Evolutionary conservation across 2,329 filamentous ascomycete species (phyloP), one percentile per base, ranked within the genome.

Genomic region (Sporothrix protearum): DNA sequence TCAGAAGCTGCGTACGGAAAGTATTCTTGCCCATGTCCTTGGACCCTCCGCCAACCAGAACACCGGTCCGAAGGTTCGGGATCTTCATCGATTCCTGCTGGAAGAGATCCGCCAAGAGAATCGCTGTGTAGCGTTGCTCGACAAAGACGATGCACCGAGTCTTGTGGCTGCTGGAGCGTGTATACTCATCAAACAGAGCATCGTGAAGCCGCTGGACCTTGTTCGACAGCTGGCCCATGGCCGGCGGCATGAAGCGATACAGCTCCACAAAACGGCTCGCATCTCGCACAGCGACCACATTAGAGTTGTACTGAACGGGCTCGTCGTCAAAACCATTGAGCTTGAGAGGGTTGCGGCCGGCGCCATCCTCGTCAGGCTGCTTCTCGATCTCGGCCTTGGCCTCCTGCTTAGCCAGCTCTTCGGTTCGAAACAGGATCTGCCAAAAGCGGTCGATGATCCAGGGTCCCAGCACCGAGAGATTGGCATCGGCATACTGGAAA

Each of bases 371-470:
- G 51, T 90, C 86, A 3, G 87, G 78, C 69, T 68, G 42, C 8
- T 75, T 69, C 28, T 75, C 73, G 45, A 76, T 73, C 67, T 78
- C 85, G 1, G 86, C 84, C 72, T 85, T 82, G 71, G 86, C 84
- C 66, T 91, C 86, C 2, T 93, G 81, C 74, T 88, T 91, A 3
- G 83, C 82, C 0, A 87, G 80, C 72, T 91, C 87, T 2, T 88
- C 83, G 6, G 92, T 87, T 0, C 85, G 85, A 28, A 97, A 83
- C 14, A 88, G 86, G 42, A 93, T 85, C 70, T 86, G 84, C 94
- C 94, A 97, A 71, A 93, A 89, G 68, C 89, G 85, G 77, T 99
- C 94, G 0, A 93, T 89, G 75, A 92, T 92, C 95, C 96, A 98
- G 2, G 85, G 81, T 0, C 96, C 96, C 3, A 98, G 84, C 55